Evolutionary conservation across 306 rosid species (phyloP).

Genomic region (Benincasa hispida): DNA sequence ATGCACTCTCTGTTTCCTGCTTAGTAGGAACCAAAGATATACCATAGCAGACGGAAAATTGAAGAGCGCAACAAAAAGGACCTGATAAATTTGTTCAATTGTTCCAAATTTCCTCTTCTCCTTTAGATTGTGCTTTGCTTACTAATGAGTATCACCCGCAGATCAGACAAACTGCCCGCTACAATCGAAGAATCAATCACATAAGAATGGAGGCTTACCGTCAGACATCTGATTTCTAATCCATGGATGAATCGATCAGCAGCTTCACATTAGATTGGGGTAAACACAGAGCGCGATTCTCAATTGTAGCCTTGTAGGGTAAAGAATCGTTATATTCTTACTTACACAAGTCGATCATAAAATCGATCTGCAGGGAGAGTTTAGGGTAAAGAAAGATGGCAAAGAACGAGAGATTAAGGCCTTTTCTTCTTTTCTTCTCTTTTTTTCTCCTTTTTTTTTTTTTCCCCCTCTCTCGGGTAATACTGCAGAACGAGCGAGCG

Average conservation of each 20-base stretch:
- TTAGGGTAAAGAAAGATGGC: not conserved
- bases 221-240: not conserved
- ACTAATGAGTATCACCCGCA: not conserved
- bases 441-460: not conserved
- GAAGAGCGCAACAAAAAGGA: not conserved
- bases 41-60: not conserved
- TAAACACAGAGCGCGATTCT: not conserved
- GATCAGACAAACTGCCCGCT: not conserved
- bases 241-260: not conserved
- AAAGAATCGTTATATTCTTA: not conserved
- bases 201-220: not conserved
- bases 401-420: not conserved
- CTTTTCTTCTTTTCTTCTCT: not conserved
- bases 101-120: slow-evolving; percentile 2
- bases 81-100: slow-evolving; percentile 1
- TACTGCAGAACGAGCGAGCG: not conserved
- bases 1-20: not conserved
- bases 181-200: not conserved
- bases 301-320: not conserved
- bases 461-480: not conserved
- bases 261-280: not conserved
- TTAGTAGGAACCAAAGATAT: not conserved
- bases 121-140: not conserved
- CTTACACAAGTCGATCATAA: not conserved
- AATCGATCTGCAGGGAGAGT: not conserved